A percentile compares a stretch with the other conserved stretches of the same genome.
Conservation (phyloP, 306 rosid species). For the Begonia loranthoides region DNA sequence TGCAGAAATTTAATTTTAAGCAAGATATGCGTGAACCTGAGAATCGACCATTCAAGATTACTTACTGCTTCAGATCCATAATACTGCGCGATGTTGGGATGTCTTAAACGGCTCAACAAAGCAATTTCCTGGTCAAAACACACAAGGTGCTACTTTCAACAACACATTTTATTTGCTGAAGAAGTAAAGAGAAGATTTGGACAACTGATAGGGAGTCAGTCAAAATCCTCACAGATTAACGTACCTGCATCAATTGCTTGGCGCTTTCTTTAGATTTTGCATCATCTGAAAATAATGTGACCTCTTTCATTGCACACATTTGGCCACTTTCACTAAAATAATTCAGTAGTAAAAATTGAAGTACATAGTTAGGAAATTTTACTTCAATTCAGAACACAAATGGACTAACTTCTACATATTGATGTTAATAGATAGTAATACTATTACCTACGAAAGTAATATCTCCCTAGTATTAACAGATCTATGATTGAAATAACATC, state of each 20-base stretch:
- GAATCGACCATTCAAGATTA: conserved; percentile 2
- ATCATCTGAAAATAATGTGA: conserved; percentile 84
- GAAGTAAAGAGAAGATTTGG: neutral
- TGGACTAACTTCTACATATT: neutral
- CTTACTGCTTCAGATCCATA: conserved; percentile 76
- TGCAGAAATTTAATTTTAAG: no score
- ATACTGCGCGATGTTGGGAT: conserved; percentile 92
- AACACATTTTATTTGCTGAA: neutral
- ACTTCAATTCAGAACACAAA: neutral
- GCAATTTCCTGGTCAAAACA: conserved; percentile 57
- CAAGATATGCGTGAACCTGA: no score
- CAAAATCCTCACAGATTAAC: conserved; percentile 13
- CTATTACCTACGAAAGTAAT: neutral
- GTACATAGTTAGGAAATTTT: neutral
- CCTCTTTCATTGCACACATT: conserved; percentile 99
- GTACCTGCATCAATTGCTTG: conserved; percentile 74
- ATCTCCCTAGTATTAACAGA: neutral
- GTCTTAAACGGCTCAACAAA: conserved; percentile 73
- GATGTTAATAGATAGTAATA: neutral
- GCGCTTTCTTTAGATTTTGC: conserved; percentile 87
- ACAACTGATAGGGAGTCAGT: conserved; percentile 3
- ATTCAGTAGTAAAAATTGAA: conserved; percentile 1
- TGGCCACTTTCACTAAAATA: conserved; percentile 74
- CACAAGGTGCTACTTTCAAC: conserved; percentile 3
- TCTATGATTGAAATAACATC: neutral